Conservation (phyloP, 2,329 filamentous ascomycete species). For the Paecilomyces dactylethromorphus region DNA sequence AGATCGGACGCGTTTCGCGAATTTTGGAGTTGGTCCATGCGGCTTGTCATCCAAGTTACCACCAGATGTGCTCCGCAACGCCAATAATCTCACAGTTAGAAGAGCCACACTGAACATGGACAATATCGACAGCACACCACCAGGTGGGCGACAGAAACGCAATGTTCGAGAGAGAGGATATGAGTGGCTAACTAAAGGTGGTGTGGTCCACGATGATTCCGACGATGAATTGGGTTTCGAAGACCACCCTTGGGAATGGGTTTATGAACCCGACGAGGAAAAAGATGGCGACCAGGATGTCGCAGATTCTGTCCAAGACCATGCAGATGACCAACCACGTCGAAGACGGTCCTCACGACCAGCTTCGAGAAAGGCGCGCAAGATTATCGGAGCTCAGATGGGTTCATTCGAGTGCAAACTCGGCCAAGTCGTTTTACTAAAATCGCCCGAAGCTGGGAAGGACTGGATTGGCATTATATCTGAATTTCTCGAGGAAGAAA, state of each 20-base stretch:
- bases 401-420: constrained; percentile 72
- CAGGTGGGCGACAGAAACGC: constrained; percentile 5
- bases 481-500: constrained; percentile 68
- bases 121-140: not conserved
- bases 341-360: constrained; percentile 23
- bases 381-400: constrained; percentile 75
- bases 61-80: not conserved
- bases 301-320: constrained; percentile 8
- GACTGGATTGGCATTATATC: constrained; percentile 89
- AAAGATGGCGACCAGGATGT: constrained; percentile 13
- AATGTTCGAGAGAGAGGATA: constrained; percentile 33
- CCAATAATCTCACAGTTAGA: not conserved
- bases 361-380: constrained; percentile 23
- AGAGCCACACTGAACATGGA: not conserved
- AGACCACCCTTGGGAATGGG: constrained; percentile 72
- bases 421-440: constrained; percentile 79
- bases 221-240: constrained; percentile 77
- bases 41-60: not conserved
- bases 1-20: not conserved
- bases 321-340: constrained; percentile 15
- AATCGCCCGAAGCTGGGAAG: constrained; percentile 78
- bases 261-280: constrained; percentile 48
- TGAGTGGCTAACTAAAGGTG: constrained; percentile 51
- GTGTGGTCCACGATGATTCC: constrained; percentile 68
- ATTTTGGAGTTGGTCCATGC: not conserved